Evolutionary conservation across 1,284 basidiomycete species (phyloP).

Genomic region (Cutaneotrichosporon sp.): DNA sequence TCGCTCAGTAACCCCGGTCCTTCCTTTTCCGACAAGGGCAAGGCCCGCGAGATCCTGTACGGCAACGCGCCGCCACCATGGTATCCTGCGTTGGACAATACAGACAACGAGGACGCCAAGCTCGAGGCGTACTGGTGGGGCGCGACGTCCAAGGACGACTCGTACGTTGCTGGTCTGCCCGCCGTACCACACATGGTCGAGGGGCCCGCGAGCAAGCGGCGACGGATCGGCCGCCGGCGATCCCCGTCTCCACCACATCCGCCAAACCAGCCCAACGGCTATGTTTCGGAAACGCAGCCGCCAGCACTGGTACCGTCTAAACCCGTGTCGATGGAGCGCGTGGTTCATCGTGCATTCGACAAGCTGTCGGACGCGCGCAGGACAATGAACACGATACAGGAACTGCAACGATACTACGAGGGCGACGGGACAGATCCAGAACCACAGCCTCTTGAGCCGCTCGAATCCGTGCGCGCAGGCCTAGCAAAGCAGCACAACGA

Average conservation of each 20-base stretch:
- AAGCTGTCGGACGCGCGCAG: slow-evolving; percentile 29
- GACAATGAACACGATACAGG: slow-evolving; percentile 32
- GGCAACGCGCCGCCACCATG: slow-evolving; percentile 33
- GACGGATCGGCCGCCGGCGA: slow-evolving; percentile 7
- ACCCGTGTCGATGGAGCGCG: slow-evolving; percentile 27
- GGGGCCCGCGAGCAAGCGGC: slow-evolving; percentile 10
- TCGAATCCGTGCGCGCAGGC: slow-evolving; percentile 20
- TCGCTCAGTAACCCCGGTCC: slow-evolving; percentile 33
- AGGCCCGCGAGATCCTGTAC: slow-evolving; percentile 36
- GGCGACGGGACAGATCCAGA: slow-evolving; percentile 33
- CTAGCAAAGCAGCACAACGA: slow-evolving; percentile 17
- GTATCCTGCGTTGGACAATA: slow-evolving; percentile 25
- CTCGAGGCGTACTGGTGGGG: slow-evolving; percentile 45
- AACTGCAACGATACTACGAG: slow-evolving; percentile 37
- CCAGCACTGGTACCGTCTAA: slow-evolving; percentile 25
- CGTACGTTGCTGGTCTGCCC: slow-evolving; percentile 36
- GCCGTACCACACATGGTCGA: slow-evolving; percentile 34
- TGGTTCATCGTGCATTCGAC: slow-evolving; percentile 33
- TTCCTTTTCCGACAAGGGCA: slow-evolving; percentile 41
- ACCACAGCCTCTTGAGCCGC: slow-evolving; percentile 21
- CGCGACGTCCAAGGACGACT: slow-evolving; percentile 32
- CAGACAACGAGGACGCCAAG: slow-evolving; percentile 36
- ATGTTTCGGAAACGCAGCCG: slow-evolving; percentile 2
- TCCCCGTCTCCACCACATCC: slow-evolving; percentile 1
- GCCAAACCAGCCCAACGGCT: slow-evolving; percentile 1